Evolutionary conservation across 2,329 filamentous ascomycete genomes (phyloP), one percentile per base, ranked within the genome.

Genomic region (Pseudocercospora vitis): DNA sequence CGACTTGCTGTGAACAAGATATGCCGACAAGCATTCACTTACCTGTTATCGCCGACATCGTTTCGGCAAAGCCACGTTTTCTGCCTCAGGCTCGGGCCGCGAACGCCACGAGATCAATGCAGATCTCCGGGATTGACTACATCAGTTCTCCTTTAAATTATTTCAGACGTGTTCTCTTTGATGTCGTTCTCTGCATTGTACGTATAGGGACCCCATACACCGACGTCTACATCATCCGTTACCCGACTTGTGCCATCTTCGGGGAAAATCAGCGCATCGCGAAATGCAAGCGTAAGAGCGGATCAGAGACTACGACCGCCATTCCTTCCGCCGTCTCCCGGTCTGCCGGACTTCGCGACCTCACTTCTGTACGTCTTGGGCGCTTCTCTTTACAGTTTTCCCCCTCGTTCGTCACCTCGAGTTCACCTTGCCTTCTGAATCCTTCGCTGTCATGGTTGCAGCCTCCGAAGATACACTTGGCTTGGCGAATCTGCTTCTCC

Each of bases 291-390:
- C 28, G 40, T 48, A 44, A 53, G 50, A 35, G 31, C 44, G 39
- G 21, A 33, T 48, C 24, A 42, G 26, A 19, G 24, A 40, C 37
- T 40, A 40, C 37, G 16, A 52, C 42, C 50, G 50, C 50, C 51
- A 53, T 49, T 53, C 51, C 51, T 53, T 53, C 52, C 52, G 52
- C 46, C 11, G 19, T 14, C 47, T 45, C 35, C 52, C 52, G 52
- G 29, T 33, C 29, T 32, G 35, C 44, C 45, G 44, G 26, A 18
- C 50, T 24, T 21, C 24, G 24, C 39, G 18, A 45, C 29, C 21
- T 42, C 37, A 42, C 37, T 42, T 24, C 7, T 33, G 44, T 47
- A 47, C 31, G 44, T 47, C 14, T 47, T 11, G 9, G 29, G 32
- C 44, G 8, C 4, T 16, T 1, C n/a, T 18, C 44, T 16, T 31